Percentiles rank a stretch among this genome's conserved stretches.
Conservation (phyloP, 805 yeast genomes). For the Barnettozyma siamensis region DNA sequence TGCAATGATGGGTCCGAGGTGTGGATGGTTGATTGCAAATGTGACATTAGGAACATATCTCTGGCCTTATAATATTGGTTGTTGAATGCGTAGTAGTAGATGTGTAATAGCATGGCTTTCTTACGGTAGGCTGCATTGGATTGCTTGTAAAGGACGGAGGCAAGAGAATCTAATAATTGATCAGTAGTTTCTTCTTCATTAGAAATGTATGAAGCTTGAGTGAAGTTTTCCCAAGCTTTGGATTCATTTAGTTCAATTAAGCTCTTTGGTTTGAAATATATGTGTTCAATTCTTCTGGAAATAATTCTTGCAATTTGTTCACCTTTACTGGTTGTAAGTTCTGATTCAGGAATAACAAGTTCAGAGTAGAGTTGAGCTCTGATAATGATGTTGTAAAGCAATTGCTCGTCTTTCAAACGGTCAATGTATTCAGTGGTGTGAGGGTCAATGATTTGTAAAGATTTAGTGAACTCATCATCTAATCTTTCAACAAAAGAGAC, state of each 20-base stretch:
- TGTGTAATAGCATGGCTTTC: slow-evolving; percentile 77
- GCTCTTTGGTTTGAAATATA: slow-evolving; percentile 84
- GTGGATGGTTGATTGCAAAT: slow-evolving; percentile 76
- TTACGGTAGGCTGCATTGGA: slow-evolving; percentile 65
- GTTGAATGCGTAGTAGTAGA: slow-evolving; percentile 88
- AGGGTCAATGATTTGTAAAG: slow-evolving; percentile 86
- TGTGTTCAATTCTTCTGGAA: slow-evolving; percentile 81
- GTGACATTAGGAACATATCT: slow-evolving; percentile 81
- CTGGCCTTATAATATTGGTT: slow-evolving; percentile 80
- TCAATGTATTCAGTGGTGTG: slow-evolving; percentile 91
- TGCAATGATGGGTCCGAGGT: slow-evolving; percentile 82
- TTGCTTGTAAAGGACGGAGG: slow-evolving; percentile 61
- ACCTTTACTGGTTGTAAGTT: slow-evolving; percentile 23
- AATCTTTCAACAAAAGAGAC: slow-evolving; percentile 86
- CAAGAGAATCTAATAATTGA: slow-evolving; percentile 57
- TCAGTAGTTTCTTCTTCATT: slow-evolving; percentile 38
- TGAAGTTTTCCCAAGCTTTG: slow-evolving; percentile 62
- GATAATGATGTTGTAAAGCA: slow-evolving; percentile 67
- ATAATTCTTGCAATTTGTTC: slow-evolving; percentile 68
- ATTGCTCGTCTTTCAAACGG: slow-evolving; percentile 82
- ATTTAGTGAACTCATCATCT: slow-evolving; percentile 88
- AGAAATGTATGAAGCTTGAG: slow-evolving; percentile 25
- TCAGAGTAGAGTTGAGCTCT: slow-evolving; percentile 87
- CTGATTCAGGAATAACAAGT: slow-evolving; percentile 41
- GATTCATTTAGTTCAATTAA: slow-evolving; percentile 66